Conservation (phyloP, 1,284 basidiomycete genomes). For the Pascua guehoae region DNA sequence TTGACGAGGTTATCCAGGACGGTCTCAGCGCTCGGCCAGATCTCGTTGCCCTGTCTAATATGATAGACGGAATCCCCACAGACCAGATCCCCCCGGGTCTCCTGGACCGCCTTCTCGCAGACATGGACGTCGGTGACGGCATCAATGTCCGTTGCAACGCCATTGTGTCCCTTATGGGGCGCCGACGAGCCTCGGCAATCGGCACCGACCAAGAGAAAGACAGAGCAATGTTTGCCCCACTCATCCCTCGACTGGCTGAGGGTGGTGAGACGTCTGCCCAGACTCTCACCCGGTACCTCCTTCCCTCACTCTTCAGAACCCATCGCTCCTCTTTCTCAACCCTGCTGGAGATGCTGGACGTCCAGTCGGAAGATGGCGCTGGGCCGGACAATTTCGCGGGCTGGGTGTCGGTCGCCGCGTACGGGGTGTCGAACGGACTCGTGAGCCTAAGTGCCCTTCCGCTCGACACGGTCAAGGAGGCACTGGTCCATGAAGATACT, state of each 20-base stretch:
- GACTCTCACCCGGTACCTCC: conserved; percentile 30
- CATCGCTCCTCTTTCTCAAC: conserved; percentile 9
- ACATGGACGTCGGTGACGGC: conserved; percentile 23
- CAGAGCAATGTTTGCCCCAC: conserved; percentile 16
- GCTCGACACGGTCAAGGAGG: conserved; percentile 21
- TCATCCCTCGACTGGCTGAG: conserved; percentile 26
- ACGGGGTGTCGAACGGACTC: conserved; percentile 29
- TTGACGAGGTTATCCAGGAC: conserved; percentile 10
- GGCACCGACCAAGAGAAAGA: conserved; percentile 7
- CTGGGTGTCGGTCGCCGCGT: conserved; percentile 39
- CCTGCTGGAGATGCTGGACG: conserved; percentile 22
- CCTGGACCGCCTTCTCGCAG: conserved; percentile 19
- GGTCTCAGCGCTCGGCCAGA: conserved; percentile 19
- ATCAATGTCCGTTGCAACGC: conserved; percentile 25
- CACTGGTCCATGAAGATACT: conserved; percentile 29
- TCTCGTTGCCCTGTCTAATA: conserved; percentile 19
- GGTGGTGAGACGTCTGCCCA: conserved; percentile 11
- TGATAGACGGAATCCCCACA: conserved; percentile 25
- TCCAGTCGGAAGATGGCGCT: background rate
- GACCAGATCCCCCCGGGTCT: conserved; percentile 17
- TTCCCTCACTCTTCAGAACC: conserved; percentile 28
- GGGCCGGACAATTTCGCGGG: conserved; percentile 17
- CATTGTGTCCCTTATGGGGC: conserved; percentile 21
- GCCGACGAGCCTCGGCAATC: background rate
- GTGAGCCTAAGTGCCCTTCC: conserved; percentile 25